Percentiles rank a stretch among this genome's conserved stretches.
Evolutionary conservation across 106 monocot species (phyloP).

Genomic region (Apostasia shenzhenica): DNA sequence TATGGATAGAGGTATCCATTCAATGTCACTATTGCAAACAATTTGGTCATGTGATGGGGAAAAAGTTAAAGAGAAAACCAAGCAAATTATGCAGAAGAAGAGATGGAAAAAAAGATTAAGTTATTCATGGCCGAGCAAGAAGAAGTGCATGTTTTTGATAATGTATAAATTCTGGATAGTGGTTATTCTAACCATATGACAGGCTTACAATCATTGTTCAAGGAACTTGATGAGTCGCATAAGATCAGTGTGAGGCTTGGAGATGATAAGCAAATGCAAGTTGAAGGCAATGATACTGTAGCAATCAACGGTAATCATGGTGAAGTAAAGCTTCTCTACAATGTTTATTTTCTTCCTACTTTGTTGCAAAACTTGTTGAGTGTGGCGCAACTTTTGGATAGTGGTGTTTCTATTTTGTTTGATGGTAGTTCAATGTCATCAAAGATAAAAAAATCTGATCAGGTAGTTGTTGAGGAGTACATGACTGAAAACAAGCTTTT

Average conservation of each 20-base stretch:
- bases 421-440: no score
- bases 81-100: no score
- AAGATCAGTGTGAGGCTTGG: neutral
- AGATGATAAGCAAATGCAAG: constrained; percentile 2
- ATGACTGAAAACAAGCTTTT: constrained; percentile 5
- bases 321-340: neutral
- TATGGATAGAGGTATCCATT: no score
- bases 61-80: no score
- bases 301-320: neutral
- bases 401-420: neutral
- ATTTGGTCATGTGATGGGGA: no score
- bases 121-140: no score
- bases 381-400: constrained; percentile 1
- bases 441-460: no score
- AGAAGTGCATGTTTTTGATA: neutral
- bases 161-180: neutral
- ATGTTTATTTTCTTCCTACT: constrained; percentile 7
- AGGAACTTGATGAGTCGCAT: neutral
- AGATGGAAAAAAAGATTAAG: no score
- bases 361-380: constrained; percentile 1
- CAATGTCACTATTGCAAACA: no score
- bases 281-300: neutral
- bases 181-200: neutral
- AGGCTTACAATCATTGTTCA: neutral
- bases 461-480: no score